Conservation (phyloP, 768 basidiomycete genomes). For the Leccinum rimulosum region DNA sequence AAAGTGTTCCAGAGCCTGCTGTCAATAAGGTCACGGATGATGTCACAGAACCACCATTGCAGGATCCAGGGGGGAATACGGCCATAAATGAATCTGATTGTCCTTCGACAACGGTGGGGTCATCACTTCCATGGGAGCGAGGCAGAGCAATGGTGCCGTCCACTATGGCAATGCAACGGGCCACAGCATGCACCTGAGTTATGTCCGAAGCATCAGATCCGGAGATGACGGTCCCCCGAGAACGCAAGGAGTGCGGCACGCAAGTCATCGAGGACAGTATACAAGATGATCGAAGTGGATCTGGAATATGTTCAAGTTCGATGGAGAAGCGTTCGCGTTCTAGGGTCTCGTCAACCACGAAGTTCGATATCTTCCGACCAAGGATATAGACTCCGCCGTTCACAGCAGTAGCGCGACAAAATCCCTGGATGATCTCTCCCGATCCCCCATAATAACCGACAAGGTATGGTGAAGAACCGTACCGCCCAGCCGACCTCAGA, state of each 20-base stretch:
- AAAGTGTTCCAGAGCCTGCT: conserved; percentile 71
- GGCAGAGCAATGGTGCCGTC: conserved; percentile 31
- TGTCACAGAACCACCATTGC: conserved; percentile 45
- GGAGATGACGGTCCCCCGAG: conserved; percentile 19
- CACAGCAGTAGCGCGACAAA: conserved; percentile 84
- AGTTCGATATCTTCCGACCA: conserved; percentile 39
- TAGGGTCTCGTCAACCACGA: conserved; percentile 28
- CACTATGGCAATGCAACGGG: conserved; percentile 52
- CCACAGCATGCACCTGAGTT: conserved; percentile 29
- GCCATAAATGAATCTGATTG: conserved; percentile 61
- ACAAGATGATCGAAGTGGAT: conserved; percentile 51
- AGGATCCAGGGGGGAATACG: conserved; percentile 69
- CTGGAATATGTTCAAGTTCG: conserved; percentile 58
- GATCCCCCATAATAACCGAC: conserved; percentile 94
- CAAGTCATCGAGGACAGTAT: conserved; percentile 49
- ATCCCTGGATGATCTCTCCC: conserved; percentile 92
- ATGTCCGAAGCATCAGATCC: neutral
- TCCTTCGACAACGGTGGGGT: conserved; percentile 14
- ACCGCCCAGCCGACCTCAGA: conserved; percentile 77
- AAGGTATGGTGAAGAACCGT: conserved; percentile 85
- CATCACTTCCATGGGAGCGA: conserved; percentile 28
- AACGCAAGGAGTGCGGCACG: conserved; percentile 30
- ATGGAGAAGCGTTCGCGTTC: conserved; percentile 38
- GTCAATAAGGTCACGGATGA: conserved; percentile 60
- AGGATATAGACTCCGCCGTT: conserved; percentile 72